A percentile compares a stretch with the other conserved stretches of the same genome.
phyloP scores from a whole-genome alignment of 495 filamentous ascomycete genomes.

The Monascus purpureus region DNA sequence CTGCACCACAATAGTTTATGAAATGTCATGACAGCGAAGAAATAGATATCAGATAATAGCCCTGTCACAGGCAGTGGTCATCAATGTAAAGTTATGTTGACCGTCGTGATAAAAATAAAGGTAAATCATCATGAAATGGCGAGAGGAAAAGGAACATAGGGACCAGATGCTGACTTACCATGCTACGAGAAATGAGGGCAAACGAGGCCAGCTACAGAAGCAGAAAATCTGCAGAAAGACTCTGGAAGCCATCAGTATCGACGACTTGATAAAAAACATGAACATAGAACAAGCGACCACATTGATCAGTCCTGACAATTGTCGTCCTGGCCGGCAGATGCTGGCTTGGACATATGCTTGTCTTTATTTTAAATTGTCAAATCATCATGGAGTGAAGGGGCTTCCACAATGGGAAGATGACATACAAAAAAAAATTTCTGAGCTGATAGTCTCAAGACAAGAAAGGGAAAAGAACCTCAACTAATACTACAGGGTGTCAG shows the following conservation, averaged over 20 bases:
- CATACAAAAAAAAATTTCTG: slow-evolving; percentile 14
- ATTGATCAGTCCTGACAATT: slow-evolving; percentile 37
- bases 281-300: no score
- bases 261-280: no score
- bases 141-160: slow-evolving; percentile 1
- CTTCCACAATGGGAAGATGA: slow-evolving; percentile 8
- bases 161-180: background rate
- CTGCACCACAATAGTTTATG: background rate
- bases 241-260: no score
- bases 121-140: slow-evolving; percentile 58
- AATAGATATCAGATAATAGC: slow-evolving; percentile 47
- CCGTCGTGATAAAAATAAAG: slow-evolving; percentile 82
- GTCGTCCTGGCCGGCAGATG: slow-evolving; percentile 33
- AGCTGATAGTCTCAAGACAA: background rate
- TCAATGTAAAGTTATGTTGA: slow-evolving; percentile 89
- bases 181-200: background rate
- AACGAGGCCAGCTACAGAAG: background rate
- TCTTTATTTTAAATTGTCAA: slow-evolving; percentile 34
- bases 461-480: background rate
- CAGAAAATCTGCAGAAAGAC: background rate
- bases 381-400: slow-evolving; percentile 30
- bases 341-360: slow-evolving; percentile 49
- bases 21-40: background rate
- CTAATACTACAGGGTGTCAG: background rate
- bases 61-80: slow-evolving; percentile 85